phyloP scores from a whole-genome alignment of 495 filamentous ascomycete species.

The Lentithecium fluviatile region DNA sequence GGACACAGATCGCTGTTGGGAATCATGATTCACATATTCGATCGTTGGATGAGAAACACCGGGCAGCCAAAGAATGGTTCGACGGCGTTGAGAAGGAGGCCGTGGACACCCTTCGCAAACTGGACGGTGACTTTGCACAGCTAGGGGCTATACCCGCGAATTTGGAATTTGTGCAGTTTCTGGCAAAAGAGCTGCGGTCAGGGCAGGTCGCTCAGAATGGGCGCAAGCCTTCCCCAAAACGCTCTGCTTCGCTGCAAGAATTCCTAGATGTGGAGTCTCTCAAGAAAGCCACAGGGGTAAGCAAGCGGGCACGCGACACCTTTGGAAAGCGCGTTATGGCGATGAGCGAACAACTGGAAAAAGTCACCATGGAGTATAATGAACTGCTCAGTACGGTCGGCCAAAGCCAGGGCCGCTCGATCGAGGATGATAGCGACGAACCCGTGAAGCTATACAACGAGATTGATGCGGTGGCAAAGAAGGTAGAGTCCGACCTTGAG shows the following conservation, averaged over 20 bases:
- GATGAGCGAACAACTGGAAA: conserved; percentile 53
- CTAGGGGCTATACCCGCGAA: conserved; percentile 62
- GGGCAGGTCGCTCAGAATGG: conserved; percentile 6
- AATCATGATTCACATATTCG: conserved; percentile 79
- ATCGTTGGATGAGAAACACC: conserved; percentile 68
- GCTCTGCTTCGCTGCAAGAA: conserved; percentile 59
- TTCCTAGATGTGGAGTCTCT: conserved; percentile 68
- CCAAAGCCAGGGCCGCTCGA: conserved; percentile 37
- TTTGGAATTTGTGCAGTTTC: conserved; percentile 56
- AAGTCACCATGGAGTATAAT: conserved; percentile 55
- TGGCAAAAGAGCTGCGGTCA: conserved; percentile 32
- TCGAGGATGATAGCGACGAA: conserved; percentile 45
- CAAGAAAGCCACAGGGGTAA: conserved; percentile 59
- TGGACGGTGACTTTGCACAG: conserved; percentile 65
- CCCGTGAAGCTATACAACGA: conserved; percentile 68
- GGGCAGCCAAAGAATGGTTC: conserved; percentile 71
- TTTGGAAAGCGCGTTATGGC: conserved; percentile 56
- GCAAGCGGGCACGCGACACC: conserved; percentile 48
- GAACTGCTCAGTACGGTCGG: conserved; percentile 47
- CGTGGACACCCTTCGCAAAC: conserved; percentile 58
- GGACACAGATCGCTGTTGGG: conserved; percentile 71
- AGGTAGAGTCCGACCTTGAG: conserved; percentile 84
- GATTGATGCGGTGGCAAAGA: conserved; percentile 78
- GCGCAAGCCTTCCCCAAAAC: conserved; percentile 21
- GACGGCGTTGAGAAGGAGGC: conserved; percentile 71